Conservation (phyloP, 805 yeast genomes). For the Myxozyma neotropica region DNA sequence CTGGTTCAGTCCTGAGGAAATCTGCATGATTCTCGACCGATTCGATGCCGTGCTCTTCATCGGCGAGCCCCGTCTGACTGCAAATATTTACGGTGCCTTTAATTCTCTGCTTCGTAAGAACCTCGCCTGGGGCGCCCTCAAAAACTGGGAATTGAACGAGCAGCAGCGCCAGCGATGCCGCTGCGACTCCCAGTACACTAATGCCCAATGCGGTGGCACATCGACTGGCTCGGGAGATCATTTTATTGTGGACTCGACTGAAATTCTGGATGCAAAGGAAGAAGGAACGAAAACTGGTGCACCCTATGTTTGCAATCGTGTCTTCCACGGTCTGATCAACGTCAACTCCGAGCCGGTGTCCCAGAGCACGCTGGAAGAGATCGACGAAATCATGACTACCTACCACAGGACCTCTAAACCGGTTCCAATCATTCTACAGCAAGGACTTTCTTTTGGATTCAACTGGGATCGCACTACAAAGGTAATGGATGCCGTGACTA, state of each 20-base stretch:
- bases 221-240: conserved; percentile 29
- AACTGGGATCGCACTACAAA: conserved; percentile 34
- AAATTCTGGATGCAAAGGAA: conserved; percentile 33
- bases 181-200: conserved; percentile 33
- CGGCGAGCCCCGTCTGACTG: conserved; percentile 32
- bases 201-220: conserved; percentile 31
- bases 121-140: conserved; percentile 33
- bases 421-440: conserved; percentile 32
- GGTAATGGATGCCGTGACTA: conserved; percentile 29
- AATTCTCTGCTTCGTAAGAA: conserved; percentile 33
- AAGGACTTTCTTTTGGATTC: conserved; percentile 31
- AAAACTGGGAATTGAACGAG: conserved; percentile 34
- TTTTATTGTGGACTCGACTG: conserved; percentile 32
- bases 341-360: conserved; percentile 31
- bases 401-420: conserved; percentile 35
- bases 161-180: conserved; percentile 33
- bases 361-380: conserved; percentile 24
- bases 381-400: conserved; percentile 30
- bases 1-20: conserved; percentile 33
- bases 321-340: conserved; percentile 29
- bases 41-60: conserved; percentile 31
- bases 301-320: conserved; percentile 34
- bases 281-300: conserved; percentile 27
- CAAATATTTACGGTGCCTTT: conserved; percentile 32
- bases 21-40: conserved; percentile 34